Evolutionary conservation across 2,329 filamentous ascomycete genomes (phyloP).

Genomic region (Stromatinia cepivora): DNA sequence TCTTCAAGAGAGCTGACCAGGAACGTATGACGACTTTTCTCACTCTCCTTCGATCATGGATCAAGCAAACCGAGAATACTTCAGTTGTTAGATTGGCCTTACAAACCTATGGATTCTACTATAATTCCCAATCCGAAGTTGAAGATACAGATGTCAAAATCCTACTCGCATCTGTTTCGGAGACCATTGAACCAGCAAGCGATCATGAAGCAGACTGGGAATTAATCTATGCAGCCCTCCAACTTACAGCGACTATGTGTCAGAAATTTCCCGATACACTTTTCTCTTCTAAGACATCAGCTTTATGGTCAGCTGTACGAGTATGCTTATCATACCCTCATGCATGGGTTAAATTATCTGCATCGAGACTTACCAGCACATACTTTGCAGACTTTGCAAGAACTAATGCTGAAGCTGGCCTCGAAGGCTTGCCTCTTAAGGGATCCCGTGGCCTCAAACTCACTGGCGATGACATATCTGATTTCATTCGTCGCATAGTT

Average conservation of each 20-base stretch:
- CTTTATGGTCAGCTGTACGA: constrained; percentile 71
- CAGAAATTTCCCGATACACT: constrained; percentile 64
- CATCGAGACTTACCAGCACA: constrained; percentile 71
- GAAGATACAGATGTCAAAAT: constrained; percentile 57
- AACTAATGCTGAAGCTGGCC: constrained; percentile 54
- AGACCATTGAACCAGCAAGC: constrained; percentile 53
- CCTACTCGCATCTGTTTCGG: constrained; percentile 55
- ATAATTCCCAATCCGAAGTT: constrained; percentile 63
- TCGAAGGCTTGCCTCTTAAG: constrained; percentile 59
- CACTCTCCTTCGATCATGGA: constrained; percentile 69
- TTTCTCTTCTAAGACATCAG: constrained; percentile 58
- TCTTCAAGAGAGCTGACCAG: constrained; percentile 76
- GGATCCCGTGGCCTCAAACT: constrained; percentile 73
- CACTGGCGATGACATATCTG: constrained; percentile 62
- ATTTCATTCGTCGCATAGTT: constrained; percentile 53
- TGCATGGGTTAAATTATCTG: constrained; percentile 71
- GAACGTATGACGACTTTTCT: constrained; percentile 72
- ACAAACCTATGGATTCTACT: constrained; percentile 80
- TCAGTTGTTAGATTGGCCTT: constrained; percentile 72
- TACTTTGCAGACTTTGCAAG: constrained; percentile 79
- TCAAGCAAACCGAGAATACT: constrained; percentile 71
- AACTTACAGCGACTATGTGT: constrained; percentile 66
- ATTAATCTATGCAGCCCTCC: constrained; percentile 71
- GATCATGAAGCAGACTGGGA: constrained; percentile 65
- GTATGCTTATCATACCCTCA: constrained; percentile 71